Conservation (phyloP, 116 monocot species). For the Thalassia testudinum region DNA sequence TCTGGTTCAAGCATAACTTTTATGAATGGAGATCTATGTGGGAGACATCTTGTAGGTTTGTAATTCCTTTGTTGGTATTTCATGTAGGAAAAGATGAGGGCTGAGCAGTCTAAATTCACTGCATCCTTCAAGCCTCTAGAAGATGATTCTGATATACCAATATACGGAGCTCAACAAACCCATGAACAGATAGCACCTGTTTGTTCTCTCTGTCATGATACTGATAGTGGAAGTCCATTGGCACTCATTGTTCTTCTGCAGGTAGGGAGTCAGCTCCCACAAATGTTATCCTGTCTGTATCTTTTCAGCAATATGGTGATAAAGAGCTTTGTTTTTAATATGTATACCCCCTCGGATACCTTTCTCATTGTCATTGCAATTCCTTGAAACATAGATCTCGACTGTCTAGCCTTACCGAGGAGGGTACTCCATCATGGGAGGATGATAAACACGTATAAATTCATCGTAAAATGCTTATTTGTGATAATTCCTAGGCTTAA, state of each 20-base stretch:
- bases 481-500: too few species aligned
- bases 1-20: too few species aligned
- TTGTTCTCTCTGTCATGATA: slow-evolving; percentile 80
- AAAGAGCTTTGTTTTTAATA: too few species aligned
- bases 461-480: too few species aligned
- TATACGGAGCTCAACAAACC: slow-evolving; percentile 6
- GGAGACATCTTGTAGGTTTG: too few species aligned
- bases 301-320: too few species aligned
- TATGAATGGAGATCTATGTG: too few species aligned
- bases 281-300: too few species aligned
- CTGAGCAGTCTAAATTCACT: slow-evolving; percentile 77
- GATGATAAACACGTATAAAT: too few species aligned
- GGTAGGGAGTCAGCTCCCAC: slow-evolving; percentile 16
- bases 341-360: too few species aligned
- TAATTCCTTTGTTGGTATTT: too few species aligned
- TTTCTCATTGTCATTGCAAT: too few species aligned
- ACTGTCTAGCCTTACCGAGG: slow-evolving; percentile 57
- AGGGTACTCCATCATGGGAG: slow-evolving; percentile 64
- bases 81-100: slow-evolving; percentile 76
- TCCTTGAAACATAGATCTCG: slow-evolving; percentile 52
- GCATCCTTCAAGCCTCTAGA: slow-evolving; percentile 26
- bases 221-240: slow-evolving; percentile 56
- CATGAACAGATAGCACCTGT: slow-evolving; percentile 40
- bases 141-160: slow-evolving; percentile 19
- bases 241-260: slow-evolving; percentile 83